Evolutionary conservation across 148 eudicot species (phyloP).

Genomic region (Amaranthus cruentus): DNA sequence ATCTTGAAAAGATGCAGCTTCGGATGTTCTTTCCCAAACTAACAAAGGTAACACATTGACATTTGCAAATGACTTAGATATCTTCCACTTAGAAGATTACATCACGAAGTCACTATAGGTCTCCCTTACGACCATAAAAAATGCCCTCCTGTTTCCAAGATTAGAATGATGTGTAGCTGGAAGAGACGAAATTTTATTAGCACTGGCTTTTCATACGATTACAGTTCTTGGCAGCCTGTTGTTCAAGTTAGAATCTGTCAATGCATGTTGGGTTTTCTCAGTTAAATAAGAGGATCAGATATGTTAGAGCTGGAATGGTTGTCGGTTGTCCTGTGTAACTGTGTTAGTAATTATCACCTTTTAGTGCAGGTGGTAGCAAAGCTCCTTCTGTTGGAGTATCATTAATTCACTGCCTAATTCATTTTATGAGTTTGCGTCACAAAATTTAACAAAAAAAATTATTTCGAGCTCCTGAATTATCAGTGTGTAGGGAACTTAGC

Average conservation of each 20-base stretch:
- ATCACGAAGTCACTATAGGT: background rate
- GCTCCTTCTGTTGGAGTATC: slow-evolving; percentile 1
- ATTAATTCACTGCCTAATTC: no score
- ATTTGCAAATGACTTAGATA: background rate
- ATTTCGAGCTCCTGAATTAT: no score
- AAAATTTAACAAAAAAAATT: no score
- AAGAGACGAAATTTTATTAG: background rate
- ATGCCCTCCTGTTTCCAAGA: background rate
- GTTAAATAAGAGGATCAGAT: background rate
- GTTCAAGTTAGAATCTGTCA: background rate
- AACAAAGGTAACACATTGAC: slow-evolving; percentile 47
- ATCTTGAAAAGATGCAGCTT: slow-evolving; percentile 42
- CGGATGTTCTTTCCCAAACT: slow-evolving; percentile 75
- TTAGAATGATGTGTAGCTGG: background rate
- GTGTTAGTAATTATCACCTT: background rate
- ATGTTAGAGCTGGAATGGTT: background rate
- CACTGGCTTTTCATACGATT: background rate
- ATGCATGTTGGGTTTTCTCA: background rate
- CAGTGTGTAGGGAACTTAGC: no score
- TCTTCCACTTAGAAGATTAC: background rate
- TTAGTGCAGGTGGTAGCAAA: background rate
- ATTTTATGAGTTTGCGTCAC: no score
- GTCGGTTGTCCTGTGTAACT: background rate
- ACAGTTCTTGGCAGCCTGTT: background rate
- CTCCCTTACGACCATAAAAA: background rate